A percentile compares a stretch with the other conserved stretches of the same genome.
Evolutionary conservation across 179 eudicot genomes (phyloP).

Genomic region (Camellia oleifera): DNA sequence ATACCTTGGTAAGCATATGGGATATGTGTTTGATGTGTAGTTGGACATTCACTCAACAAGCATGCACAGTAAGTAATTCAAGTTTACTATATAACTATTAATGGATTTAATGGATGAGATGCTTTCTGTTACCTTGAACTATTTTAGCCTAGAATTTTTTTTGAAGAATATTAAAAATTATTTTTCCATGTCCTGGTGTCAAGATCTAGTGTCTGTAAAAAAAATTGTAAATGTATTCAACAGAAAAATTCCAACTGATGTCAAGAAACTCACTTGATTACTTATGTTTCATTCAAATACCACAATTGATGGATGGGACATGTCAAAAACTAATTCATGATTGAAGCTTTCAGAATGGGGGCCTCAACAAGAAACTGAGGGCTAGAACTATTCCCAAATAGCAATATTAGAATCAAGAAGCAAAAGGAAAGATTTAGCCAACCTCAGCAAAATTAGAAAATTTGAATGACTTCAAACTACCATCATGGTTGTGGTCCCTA

Average conservation of each 20-base stretch:
- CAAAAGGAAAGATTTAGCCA: constrained; percentile 18
- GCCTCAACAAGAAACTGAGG: neutral
- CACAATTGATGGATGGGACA: neutral
- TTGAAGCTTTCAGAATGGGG: neutral
- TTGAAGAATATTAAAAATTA: neutral
- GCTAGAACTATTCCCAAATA: neutral
- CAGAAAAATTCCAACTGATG: neutral
- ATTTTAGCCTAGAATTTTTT: neutral
- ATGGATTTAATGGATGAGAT: neutral
- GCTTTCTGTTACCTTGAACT: neutral
- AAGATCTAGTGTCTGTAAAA: neutral
- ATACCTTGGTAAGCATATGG: neutral
- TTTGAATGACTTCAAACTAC: constrained; percentile 28
- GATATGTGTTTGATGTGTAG: neutral
- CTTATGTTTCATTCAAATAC: neutral
- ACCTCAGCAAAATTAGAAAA: constrained; percentile 40
- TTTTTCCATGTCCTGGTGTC: neutral
- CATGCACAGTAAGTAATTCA: neutral
- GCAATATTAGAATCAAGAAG: neutral
- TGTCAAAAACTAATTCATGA: neutral
- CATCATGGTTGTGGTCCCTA: constrained; percentile 16
- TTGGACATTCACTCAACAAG: neutral
- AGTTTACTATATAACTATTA: neutral
- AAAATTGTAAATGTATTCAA: neutral
- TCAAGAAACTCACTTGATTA: neutral